phyloP scores from a whole-genome alignment of 768 basidiomycete genomes.

The Scleroderma citrinum region DNA sequence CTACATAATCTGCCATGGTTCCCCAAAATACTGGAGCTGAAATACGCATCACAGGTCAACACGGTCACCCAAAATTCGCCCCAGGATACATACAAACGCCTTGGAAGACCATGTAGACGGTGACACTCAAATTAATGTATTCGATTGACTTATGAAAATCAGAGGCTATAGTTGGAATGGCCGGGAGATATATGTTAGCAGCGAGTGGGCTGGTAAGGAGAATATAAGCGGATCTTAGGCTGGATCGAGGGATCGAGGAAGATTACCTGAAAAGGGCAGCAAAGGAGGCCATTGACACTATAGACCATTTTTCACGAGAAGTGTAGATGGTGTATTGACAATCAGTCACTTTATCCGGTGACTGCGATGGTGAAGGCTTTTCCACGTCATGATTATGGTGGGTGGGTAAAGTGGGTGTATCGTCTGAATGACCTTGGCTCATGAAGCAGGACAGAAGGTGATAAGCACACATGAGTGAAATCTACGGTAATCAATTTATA shows the following conservation, averaged over 20 bases:
- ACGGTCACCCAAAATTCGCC: background rate
- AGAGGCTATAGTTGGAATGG: constrained; percentile 56
- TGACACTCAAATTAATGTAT: constrained; percentile 72
- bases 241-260: background rate
- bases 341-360: background rate
- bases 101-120: constrained; percentile 43
- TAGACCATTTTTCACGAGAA: constrained; percentile 54
- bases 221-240: background rate
- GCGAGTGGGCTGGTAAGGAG: constrained; percentile 56
- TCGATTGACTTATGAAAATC: constrained; percentile 57
- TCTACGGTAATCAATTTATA: too few relatives aligned
- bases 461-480: too few relatives aligned
- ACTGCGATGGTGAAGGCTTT: background rate
- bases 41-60: background rate
- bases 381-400: background rate
- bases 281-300: constrained; percentile 49
- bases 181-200: constrained; percentile 71
- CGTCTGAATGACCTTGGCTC: background rate
- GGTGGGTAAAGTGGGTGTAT: background rate
- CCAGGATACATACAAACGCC: constrained; percentile 38
- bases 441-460: background rate
- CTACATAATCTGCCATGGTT: constrained; percentile 58
- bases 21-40: constrained; percentile 57
- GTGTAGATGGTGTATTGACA: constrained; percentile 42
- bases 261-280: constrained; percentile 56